These are phyloP conservation scores for Candida mattraensis DNA, from an alignment of 805 yeast species.

Conservation along the genomic window DNA sequence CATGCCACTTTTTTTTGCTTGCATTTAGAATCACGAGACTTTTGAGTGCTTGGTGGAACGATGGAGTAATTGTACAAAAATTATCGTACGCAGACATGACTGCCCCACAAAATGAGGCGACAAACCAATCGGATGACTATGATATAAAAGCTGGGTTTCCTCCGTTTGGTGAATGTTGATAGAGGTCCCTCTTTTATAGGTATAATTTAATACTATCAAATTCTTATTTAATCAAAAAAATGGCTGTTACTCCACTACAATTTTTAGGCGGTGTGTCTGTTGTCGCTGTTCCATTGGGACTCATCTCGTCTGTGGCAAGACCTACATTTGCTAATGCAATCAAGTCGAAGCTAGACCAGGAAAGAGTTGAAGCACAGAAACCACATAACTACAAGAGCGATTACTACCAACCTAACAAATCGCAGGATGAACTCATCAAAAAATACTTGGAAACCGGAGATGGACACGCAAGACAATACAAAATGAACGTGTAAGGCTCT, in stretches of 20 bases:
- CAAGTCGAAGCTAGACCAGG: conserved; percentile 33
- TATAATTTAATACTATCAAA: conserved; percentile 1
- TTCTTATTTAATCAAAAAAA: conserved; percentile 7
- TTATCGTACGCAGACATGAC: too few species aligned
- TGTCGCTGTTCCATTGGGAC: conserved; percentile 30
- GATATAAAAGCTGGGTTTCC: background rate
- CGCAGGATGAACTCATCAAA: conserved; percentile 27
- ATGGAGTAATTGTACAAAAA: too few species aligned
- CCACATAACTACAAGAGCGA: conserved; percentile 30
- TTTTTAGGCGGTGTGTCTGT: conserved; percentile 30
- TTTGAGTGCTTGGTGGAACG: too few species aligned
- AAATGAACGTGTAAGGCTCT: conserved; percentile 6
- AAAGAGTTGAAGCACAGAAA: conserved; percentile 30
- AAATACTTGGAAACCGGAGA: conserved; percentile 28
- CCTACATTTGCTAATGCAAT: conserved; percentile 38
- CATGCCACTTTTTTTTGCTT: too few species aligned
- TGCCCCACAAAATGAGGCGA: too few species aligned
- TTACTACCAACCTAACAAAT: conserved; percentile 21
- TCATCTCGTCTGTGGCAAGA: conserved; percentile 29
- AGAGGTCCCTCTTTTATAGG: too few species aligned
- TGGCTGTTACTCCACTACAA: conserved; percentile 32
- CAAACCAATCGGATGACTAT: conserved; percentile 2
- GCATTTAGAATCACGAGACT: too few species aligned
- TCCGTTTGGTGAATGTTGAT: too few species aligned
- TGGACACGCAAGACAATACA: conserved; percentile 32